Percentiles rank a stretch among this genome's conserved stretches.
phyloP scores from a whole-genome alignment of 352 stramenopile genomes.

The Globisporangium perplexum region DNA sequence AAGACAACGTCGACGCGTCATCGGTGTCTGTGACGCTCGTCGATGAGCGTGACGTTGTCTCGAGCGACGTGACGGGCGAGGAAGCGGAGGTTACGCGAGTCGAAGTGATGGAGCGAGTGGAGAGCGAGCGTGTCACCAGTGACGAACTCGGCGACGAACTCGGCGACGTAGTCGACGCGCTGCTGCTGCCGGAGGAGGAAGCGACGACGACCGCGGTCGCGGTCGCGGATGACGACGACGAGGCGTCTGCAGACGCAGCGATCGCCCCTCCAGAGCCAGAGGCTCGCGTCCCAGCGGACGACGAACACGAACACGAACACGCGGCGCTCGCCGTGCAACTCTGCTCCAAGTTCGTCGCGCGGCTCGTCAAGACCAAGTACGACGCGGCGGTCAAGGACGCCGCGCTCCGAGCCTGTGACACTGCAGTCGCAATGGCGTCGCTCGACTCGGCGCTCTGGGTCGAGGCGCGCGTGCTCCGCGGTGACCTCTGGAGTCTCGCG shows the following conservation, averaged over 20 bases:
- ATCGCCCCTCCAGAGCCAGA: not conserved
- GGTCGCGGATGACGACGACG: too few species aligned
- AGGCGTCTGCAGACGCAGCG: not conserved
- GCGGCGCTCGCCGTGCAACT: constrained; percentile 23
- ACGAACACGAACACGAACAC: too few species aligned
- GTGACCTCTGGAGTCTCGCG: constrained; percentile 46
- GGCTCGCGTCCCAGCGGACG: too few species aligned
- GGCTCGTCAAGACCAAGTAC: constrained; percentile 36
- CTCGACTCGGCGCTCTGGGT: constrained; percentile 17
- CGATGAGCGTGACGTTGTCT: not conserved
- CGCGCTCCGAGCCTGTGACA: constrained; percentile 37
- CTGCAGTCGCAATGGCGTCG: constrained; percentile 30
- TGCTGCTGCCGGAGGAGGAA: too few species aligned
- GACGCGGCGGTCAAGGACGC: constrained; percentile 27
- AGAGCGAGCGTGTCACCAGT: not conserved
- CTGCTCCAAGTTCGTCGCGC: constrained; percentile 31
- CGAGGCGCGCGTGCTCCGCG: constrained; percentile 41
- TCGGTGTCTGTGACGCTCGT: not conserved
- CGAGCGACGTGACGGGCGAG: not conserved
- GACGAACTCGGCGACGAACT: too few species aligned
- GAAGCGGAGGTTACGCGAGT: too few species aligned
- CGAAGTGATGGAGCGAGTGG: not conserved
- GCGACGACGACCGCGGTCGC: not conserved
- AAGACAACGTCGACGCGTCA: too few species aligned
- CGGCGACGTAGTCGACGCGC: too few species aligned